These are phyloP conservation scores for Phytopythium cucurbitacearum DNA, from an alignment of 352 stramenopile genomes.

Conservation along the genomic window DNA sequence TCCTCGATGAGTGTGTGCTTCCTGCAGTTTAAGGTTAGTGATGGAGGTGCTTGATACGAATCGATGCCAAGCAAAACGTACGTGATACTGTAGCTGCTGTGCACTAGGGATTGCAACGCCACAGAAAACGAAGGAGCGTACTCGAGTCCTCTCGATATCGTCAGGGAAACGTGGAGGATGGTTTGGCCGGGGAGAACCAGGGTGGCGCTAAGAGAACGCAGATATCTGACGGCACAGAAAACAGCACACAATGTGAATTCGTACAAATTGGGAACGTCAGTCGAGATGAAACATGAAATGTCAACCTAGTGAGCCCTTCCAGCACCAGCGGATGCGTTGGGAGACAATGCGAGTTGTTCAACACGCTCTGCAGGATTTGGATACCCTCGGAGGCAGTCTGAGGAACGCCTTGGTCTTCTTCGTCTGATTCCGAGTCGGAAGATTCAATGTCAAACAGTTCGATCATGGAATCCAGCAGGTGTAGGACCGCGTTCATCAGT, in stretches of 20 bases:
- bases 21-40: conserved; percentile 15
- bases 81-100: conserved; percentile 48
- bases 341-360: conserved; percentile 38
- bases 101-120: conserved; percentile 43
- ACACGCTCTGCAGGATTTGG: conserved; percentile 44
- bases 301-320: conserved; percentile 47
- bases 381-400: conserved; percentile 35
- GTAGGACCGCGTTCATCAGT: conserved; percentile 62
- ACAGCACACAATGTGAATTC: conserved; percentile 6
- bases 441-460: conserved; percentile 82
- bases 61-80: conserved; percentile 18
- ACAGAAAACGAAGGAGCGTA: conserved; percentile 37
- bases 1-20: conserved; percentile 63
- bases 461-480: conserved; percentile 68
- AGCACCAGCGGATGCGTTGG: conserved; percentile 60
- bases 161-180: conserved; percentile 37
- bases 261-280: neutral
- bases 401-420: conserved; percentile 21
- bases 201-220: conserved; percentile 49
- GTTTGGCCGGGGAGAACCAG: conserved; percentile 43
- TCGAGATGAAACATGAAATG: neutral
- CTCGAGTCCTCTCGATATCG: conserved; percentile 46
- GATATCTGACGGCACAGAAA: conserved; percentile 34
- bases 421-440: conserved; percentile 59
- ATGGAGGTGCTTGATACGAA: neutral